These are phyloP conservation scores for Parafenestella ontariensis DNA, from an alignment of 2,329 filamentous ascomycete genomes.

Conservation along the genomic window DNA sequence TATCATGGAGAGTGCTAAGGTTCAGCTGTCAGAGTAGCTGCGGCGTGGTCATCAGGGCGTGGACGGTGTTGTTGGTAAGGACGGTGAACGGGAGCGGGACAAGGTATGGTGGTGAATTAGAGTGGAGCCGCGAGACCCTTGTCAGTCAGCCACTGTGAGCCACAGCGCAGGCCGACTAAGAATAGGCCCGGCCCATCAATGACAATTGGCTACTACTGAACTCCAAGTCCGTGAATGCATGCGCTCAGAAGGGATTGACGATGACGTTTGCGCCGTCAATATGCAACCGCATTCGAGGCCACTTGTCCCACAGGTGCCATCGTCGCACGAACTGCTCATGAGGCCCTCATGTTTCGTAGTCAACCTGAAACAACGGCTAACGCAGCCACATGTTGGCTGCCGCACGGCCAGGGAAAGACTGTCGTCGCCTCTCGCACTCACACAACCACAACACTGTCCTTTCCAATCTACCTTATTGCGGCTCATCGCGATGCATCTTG, in stretches of 20 bases:
- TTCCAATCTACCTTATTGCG: neutral
- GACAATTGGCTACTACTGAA: neutral
- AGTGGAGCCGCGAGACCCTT: constrained; percentile 16
- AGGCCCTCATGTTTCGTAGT: constrained; percentile 14
- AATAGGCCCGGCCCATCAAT: neutral
- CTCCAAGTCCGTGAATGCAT: neutral
- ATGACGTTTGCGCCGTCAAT: constrained; percentile 5
- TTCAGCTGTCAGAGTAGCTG: neutral
- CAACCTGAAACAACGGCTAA: constrained; percentile 28
- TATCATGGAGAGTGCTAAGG: constrained; percentile 1
- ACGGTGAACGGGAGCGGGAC: constrained; percentile 17
- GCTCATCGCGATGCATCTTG: neutral
- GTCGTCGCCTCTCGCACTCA: neutral
- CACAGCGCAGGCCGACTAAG: constrained; percentile 3
- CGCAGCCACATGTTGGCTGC: constrained; percentile 11
- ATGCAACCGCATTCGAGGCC: constrained; percentile 7
- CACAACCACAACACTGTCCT: neutral
- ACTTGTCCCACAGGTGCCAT: constrained; percentile 11
- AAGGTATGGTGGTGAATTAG: constrained; percentile 18
- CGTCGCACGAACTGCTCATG: constrained; percentile 16
- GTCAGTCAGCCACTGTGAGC: constrained; percentile 14
- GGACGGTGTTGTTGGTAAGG: constrained; percentile 4
- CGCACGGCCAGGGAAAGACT: neutral
- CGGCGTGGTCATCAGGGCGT: constrained; percentile 4
- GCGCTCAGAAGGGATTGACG: neutral